Evolutionary conservation across 805 yeast species (phyloP), one percentile per base, ranked within the genome.

Genomic region (Saccharomycopsis fodiens): DNA sequence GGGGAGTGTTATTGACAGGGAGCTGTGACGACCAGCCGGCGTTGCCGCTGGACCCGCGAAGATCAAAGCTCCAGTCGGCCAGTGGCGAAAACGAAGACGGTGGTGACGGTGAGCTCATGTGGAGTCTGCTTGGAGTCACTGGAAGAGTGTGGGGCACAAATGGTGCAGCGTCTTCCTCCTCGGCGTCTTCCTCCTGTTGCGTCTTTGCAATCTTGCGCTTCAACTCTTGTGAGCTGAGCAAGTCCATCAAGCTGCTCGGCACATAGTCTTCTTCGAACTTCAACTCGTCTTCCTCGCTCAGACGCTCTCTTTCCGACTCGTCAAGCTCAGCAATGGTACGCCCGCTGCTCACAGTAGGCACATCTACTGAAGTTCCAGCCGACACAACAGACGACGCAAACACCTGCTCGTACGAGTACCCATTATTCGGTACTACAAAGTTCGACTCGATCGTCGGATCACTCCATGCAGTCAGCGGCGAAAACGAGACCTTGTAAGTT

Each of bases 161-260:
- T 10, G 29, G 10, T 6, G 29, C 10, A 10, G 6, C 10, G 29
- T 6, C 10, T 25, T 25, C 29, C 10, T 25, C 29, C 29, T 7
- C 29, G 10, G 29, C 29, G 29, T 7, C 29, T 10, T 25, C 29
- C 10, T 25, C 29, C 29, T 25, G 29, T 19, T 5, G 12, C 8
- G 36, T 54, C 42, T 86, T 68, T 8, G 88, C 79, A 42, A 70
- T 72, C 50, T 87, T 77, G 39, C 96, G 70, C 54, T 81, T 68
- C 17, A 83, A 62, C 58, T 88, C 96, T 53, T 78, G 84, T 0
- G 95, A 94, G 0, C 95, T 85, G 41, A 89, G 65, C 41, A 87
- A 66, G 53, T 86, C 95, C n/a, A 81, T 75, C 32, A 88, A 64
- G 23, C 89, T 76, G 4, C 82, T 78, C 1, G 97, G 97, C 3